These are phyloP conservation scores for Nitzschia sp. DNA, from an alignment of 108 stramenopile species.

Conservation along the genomic window DNA sequence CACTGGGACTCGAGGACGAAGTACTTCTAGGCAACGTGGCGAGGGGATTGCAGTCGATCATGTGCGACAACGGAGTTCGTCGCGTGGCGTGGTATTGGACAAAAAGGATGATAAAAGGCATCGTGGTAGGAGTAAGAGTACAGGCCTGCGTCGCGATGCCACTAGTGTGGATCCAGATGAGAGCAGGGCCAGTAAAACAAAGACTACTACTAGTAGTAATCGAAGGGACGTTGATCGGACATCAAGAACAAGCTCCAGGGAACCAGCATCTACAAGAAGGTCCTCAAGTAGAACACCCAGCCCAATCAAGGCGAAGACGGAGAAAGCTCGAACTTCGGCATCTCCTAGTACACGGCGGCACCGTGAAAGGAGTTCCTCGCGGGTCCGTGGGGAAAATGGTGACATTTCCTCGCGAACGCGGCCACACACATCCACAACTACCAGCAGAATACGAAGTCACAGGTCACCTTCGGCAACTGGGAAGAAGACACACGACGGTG, in stretches of 20 bases:
- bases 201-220: not conserved
- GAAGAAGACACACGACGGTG: not conserved
- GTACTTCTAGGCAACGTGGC: too few relatives aligned
- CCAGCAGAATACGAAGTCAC: too few relatives aligned
- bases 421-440: too few relatives aligned
- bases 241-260: not conserved
- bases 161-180: not conserved
- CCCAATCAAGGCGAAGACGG: not conserved
- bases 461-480: too few relatives aligned
- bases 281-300: not conserved
- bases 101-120: too few relatives aligned
- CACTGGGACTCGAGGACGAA: too few relatives aligned
- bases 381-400: too few relatives aligned
- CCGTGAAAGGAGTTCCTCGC: not conserved
- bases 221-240: too few relatives aligned
- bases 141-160: not conserved
- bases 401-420: too few relatives aligned
- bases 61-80: not conserved
- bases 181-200: not conserved
- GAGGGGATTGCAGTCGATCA: too few relatives aligned
- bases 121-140: too few relatives aligned
- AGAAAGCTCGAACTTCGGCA: not conserved
- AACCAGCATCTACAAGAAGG: not conserved
- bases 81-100: too few relatives aligned
- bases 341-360: not conserved